phyloP scores from a whole-genome alignment of 495 filamentous ascomycete genomes.

The Neurospora intermedia region DNA sequence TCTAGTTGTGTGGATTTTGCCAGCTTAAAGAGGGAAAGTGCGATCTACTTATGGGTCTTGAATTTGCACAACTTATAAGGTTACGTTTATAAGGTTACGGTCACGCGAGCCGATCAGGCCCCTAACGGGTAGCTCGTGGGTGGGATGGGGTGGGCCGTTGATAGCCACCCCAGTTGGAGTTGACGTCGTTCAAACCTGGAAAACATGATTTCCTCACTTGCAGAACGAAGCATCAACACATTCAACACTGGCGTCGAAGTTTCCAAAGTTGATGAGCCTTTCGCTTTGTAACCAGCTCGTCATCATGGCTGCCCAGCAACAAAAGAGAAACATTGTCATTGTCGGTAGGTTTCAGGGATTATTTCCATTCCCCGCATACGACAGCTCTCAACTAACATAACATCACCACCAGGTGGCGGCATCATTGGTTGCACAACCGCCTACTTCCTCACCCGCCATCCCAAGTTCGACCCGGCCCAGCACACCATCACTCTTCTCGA shows the following conservation, averaged over 20 bases:
- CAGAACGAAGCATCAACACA: neutral
- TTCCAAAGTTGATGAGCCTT: neutral
- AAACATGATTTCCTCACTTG: neutral
- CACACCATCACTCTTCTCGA: constrained; percentile 84
- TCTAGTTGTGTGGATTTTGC: no score
- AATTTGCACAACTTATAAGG: no score
- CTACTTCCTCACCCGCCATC: constrained; percentile 87
- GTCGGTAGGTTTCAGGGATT: constrained; percentile 39
- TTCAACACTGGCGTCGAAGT: neutral
- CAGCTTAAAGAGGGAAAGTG: no score
- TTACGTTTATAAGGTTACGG: neutral
- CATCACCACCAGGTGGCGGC: constrained; percentile 62
- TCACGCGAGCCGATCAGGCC: no score
- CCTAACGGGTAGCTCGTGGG: neutral
- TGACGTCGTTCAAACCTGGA: neutral
- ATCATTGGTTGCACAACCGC: constrained; percentile 92
- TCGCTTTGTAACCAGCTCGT: neutral
- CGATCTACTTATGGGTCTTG: no score
- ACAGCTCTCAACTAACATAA: neutral
- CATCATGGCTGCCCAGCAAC: constrained; percentile 15
- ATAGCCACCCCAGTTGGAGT: neutral
- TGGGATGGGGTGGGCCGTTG: neutral
- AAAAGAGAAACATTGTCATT: constrained; percentile 55
- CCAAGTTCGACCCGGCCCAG: constrained; percentile 60
- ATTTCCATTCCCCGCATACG: neutral